Conservation (phyloP, 345 rosid species). For the Camelina hispida region DNA sequence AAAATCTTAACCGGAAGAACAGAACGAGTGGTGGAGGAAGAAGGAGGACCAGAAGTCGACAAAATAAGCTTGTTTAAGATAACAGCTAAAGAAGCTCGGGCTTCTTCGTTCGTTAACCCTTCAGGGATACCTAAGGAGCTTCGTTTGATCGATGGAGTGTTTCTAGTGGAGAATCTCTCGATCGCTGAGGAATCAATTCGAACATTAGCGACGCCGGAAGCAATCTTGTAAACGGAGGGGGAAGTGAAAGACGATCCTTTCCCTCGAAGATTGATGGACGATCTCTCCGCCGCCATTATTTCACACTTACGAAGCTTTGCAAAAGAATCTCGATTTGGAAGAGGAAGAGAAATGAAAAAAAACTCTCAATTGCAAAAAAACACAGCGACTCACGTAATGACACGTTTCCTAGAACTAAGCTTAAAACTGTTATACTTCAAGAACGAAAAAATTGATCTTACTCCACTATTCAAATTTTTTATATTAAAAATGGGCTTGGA, state of each 20-base stretch:
- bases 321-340: no score
- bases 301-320: neutral
- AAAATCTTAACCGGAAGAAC: slow-evolving; percentile 41
- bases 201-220: slow-evolving; percentile 51
- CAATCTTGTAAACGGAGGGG: slow-evolving; percentile 51
- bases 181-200: slow-evolving; percentile 63
- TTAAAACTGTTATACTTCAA: no score
- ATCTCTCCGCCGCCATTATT: slow-evolving; percentile 48
- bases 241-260: slow-evolving; percentile 64
- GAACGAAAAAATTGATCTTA: no score
- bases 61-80: slow-evolving; percentile 69
- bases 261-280: slow-evolving; percentile 53
- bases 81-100: slow-evolving; percentile 55
- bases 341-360: no score
- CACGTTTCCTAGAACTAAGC: no score
- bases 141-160: slow-evolving; percentile 7
- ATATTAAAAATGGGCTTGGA: no score
- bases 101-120: slow-evolving; percentile 48
- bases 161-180: slow-evolving; percentile 51
- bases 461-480: no score
- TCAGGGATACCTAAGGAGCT: slow-evolving; percentile 25
- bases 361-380: no score
- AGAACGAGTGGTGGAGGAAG: slow-evolving; percentile 47
- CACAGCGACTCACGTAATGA: no score
- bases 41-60: slow-evolving; percentile 32